A percentile compares a stretch with the other conserved stretches of the same genome.
Evolutionary conservation across 2,329 filamentous ascomycete genomes (phyloP).

Genomic region (Colletotrichum spaethianum): DNA sequence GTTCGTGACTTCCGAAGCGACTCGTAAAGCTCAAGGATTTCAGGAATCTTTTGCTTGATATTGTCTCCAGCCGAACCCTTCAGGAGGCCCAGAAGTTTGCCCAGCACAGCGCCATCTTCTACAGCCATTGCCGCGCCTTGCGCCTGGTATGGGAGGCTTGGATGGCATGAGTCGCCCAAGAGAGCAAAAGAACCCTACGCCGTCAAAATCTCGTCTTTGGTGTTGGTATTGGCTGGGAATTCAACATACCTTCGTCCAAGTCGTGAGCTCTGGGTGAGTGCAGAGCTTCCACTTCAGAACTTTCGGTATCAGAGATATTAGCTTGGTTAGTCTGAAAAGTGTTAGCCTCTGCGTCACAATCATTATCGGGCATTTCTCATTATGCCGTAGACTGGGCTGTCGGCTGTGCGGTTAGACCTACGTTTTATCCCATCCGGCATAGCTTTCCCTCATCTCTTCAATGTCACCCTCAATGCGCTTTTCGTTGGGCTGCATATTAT

Average conservation of each 20-base stretch:
- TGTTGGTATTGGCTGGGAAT: neutral
- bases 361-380: neutral
- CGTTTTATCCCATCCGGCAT: slow-evolving; percentile 31
- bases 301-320: slow-evolving; percentile 13
- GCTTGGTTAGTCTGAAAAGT: slow-evolving; percentile 7
- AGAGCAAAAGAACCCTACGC: slow-evolving; percentile 36
- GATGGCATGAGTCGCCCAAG: slow-evolving; percentile 39
- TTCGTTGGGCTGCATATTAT: neutral
- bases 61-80: neutral
- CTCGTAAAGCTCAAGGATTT: slow-evolving; percentile 25
- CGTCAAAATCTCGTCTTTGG: neutral
- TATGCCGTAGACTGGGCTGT: neutral
- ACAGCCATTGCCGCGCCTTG: slow-evolving; percentile 47
- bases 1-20: slow-evolving; percentile 17
- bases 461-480: slow-evolving; percentile 6
- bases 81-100: slow-evolving; percentile 47
- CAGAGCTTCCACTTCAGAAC: slow-evolving; percentile 36
- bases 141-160: slow-evolving; percentile 45
- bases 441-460: slow-evolving; percentile 27
- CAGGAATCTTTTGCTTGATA: neutral
- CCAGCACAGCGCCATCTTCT: slow-evolving; percentile 46
- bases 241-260: slow-evolving; percentile 27
- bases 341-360: neutral
- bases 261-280: slow-evolving; percentile 21
- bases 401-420: neutral